Conservation (phyloP, 225 moss, liverwort and hornwort species). For the Asterella californica region DNA sequence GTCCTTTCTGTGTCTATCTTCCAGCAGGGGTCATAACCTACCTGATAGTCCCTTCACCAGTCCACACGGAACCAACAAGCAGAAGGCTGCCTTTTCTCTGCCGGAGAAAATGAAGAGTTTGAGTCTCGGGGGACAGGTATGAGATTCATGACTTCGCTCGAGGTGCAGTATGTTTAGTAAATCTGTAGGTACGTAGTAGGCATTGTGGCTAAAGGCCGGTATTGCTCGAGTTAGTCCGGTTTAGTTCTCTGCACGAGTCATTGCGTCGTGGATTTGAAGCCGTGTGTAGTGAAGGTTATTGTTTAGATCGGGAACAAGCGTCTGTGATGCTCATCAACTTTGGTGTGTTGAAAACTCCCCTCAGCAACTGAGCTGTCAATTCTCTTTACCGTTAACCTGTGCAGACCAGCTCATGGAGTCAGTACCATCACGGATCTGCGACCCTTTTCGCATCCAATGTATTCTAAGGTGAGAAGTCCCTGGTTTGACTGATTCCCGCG, state of each 20-base stretch:
- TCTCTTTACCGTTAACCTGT: neutral
- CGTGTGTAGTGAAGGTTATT: no score
- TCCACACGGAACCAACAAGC: constrained; percentile 73
- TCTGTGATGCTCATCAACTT: no score
- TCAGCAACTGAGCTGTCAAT: no score
- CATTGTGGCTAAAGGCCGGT: no score
- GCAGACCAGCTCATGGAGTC: constrained; percentile 47
- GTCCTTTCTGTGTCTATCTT: neutral
- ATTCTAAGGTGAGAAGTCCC: constrained; percentile 56
- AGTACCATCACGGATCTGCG: constrained; percentile 57
- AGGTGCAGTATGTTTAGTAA: no score
- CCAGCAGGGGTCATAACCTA: constrained; percentile 70
- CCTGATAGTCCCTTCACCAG: constrained; percentile 98
- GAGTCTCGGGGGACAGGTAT: constrained; percentile 80
- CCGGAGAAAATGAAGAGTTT: constrained; percentile 93
- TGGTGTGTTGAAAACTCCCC: no score
- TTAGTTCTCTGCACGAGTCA: no score
- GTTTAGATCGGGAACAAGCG: no score
- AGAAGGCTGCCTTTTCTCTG: constrained; percentile 62
- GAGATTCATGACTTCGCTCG: neutral
- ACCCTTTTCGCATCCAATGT: constrained; percentile 98
- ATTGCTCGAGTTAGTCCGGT: no score
- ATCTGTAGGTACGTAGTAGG: no score
- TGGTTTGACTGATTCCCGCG: no score
- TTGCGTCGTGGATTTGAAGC: no score